Conservation (phyloP, 2,329 filamentous ascomycete genomes). For the Rhynchosporium secalis region DNA sequence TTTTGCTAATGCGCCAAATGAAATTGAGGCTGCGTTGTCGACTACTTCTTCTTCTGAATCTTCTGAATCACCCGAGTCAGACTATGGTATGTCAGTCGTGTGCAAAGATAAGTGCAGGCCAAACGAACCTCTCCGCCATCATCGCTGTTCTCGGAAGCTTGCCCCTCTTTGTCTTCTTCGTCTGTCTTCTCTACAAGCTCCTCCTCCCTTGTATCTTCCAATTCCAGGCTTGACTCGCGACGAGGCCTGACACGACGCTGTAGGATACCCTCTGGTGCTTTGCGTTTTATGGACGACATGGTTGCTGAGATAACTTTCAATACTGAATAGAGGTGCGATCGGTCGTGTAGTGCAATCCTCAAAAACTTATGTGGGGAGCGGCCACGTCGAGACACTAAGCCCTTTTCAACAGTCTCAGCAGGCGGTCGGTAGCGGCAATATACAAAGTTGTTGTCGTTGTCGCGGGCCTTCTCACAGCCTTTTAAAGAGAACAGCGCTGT, state of each 20-base stretch:
- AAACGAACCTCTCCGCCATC: slow-evolving; percentile 23
- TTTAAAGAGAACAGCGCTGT: not conserved
- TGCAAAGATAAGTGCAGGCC: not conserved
- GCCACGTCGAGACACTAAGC: not conserved
- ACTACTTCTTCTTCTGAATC: slow-evolving; percentile 27
- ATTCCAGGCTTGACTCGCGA: slow-evolving; percentile 35
- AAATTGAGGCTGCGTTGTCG: slow-evolving; percentile 57
- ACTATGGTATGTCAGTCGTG: slow-evolving; percentile 14
- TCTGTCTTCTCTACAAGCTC: slow-evolving; percentile 33
- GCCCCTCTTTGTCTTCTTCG: slow-evolving; percentile 34
- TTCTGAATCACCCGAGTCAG: slow-evolving; percentile 27
- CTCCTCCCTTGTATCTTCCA: slow-evolving; percentile 35
- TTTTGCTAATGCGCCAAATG: slow-evolving; percentile 87
- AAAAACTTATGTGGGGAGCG: too few relatives aligned
- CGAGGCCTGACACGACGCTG: slow-evolving; percentile 38
- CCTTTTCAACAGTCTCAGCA: not conserved
- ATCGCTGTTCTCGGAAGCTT: slow-evolving; percentile 39
- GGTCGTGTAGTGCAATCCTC: too few relatives aligned
- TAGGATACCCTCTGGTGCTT: slow-evolving; percentile 31
- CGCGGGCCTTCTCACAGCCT: too few relatives aligned
- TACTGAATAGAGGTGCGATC: too few relatives aligned
- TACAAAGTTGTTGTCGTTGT: not conserved
- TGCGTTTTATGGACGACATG: slow-evolving; percentile 38
- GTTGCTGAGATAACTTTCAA: slow-evolving; percentile 5
- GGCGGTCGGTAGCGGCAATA: slow-evolving; percentile 4